Evolutionary conservation across 805 yeast genomes (phyloP).

Genomic region (Yarrowia osloensis): DNA sequence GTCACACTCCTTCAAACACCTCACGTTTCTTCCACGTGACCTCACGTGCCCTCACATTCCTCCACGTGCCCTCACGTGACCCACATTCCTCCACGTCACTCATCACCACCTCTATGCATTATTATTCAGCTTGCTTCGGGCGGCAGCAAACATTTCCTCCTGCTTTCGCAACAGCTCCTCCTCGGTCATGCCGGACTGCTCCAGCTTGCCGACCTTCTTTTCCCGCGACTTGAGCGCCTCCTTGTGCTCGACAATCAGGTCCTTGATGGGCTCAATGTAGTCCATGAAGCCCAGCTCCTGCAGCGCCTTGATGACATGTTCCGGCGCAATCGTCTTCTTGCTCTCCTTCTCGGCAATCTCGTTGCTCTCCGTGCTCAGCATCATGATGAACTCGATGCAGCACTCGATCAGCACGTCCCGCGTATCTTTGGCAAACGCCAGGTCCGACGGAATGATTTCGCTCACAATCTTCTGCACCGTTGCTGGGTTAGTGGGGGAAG

Average conservation of each 20-base stretch:
- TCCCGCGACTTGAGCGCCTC: conserved; percentile 84
- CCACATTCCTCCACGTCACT: background rate
- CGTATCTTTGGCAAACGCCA: conserved; percentile 88
- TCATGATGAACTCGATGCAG: conserved; percentile 94
- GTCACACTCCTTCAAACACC: too few relatives aligned
- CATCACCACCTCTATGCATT: background rate
- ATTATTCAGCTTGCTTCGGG: conserved; percentile 37
- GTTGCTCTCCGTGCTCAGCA: conserved; percentile 86
- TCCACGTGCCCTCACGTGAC: background rate
- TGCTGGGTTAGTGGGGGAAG: conserved; percentile 49
- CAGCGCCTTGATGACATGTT: conserved; percentile 89
- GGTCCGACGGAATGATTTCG: conserved; percentile 86
- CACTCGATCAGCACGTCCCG: conserved; percentile 94
- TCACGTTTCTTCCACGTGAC: too few relatives aligned
- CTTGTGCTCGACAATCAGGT: conserved; percentile 81
- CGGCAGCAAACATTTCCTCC: conserved; percentile 73
- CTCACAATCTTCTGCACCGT: conserved; percentile 93
- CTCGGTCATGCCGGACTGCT: conserved; percentile 86
- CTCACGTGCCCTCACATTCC: background rate
- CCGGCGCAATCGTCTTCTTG: conserved; percentile 94
- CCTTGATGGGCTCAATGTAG: conserved; percentile 78
- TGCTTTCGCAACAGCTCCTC: conserved; percentile 91
- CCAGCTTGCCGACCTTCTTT: conserved; percentile 87
- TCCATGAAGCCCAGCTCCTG: conserved; percentile 83
- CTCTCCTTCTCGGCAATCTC: conserved; percentile 96